Evolutionary conservation across 768 basidiomycete species (phyloP), one percentile per base, ranked within the genome.

Genomic region (Brasilioporus rufonigricans): DNA sequence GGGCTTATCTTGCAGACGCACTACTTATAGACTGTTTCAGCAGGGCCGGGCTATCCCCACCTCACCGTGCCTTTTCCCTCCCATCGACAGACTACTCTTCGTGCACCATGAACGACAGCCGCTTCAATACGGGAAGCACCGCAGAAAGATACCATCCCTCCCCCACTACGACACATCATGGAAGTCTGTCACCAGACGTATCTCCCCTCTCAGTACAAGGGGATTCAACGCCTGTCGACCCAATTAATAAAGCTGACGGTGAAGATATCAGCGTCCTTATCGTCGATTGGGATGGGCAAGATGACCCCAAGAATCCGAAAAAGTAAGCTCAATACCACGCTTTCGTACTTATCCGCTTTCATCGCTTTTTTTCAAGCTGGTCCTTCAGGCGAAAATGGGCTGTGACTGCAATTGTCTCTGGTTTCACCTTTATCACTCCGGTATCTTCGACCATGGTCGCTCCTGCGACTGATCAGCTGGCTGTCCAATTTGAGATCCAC

Each of bases 381-480:
- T 63, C 74, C 4, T 77, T 74, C 50, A 73, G 64, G 29, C 73
- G 72, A 60, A 89, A 86, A 75, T 87, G 86, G 87, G 79, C 75
- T 0, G 82, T 82, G 0, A 87, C 84, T 0, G 58, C 77, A 7
- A 75, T 87, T 27, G 80, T 88, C 0, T 87, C 87, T 0, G 74
- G 76, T 0, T 89, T 86, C 64, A 85, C 87, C 0, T 85, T 88
- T 63, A 85, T 88, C 35, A 76, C 75, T 8, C 85, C 87, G 0
- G 74, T 90, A 0, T 83, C 87, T 0, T 91, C 89, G 5, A 81
- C 87, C 4, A 89, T 89, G 84, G 73, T 89, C 2, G 84, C 89
- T 0, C 88, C 89, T 0, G 87, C 87, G 0, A 71, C 76, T 0
- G 57, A 59, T 4, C 76, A 82, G 48, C 61, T 91, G 0, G 83